phyloP scores from a whole-genome alignment of 176 grass and related monocot genomes.

The Saccharum spontaneum region DNA sequence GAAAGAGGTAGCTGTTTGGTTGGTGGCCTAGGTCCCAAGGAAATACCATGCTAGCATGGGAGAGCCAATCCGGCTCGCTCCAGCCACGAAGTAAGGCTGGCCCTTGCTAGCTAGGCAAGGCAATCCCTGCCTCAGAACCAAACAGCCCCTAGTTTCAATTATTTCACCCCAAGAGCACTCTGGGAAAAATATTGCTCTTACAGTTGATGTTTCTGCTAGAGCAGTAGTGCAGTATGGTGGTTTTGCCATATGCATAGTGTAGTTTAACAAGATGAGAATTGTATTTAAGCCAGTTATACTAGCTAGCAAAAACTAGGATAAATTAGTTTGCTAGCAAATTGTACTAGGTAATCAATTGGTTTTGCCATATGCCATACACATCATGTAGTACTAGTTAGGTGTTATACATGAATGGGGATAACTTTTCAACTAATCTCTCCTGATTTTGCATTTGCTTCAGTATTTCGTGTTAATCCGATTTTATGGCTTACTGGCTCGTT shows the following conservation, averaged over 20 bases:
- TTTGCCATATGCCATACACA: neutral
- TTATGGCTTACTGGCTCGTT: conserved; percentile 18
- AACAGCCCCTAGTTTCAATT: too few species aligned
- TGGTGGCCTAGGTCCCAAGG: too few species aligned
- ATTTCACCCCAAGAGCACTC: too few species aligned
- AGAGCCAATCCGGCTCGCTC: too few species aligned
- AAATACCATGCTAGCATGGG: too few species aligned
- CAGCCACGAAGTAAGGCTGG: too few species aligned
- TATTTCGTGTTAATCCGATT: neutral
- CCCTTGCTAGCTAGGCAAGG: too few species aligned
- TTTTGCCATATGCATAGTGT: neutral
- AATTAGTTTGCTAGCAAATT: neutral
- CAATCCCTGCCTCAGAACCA: too few species aligned
- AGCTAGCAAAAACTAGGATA: neutral
- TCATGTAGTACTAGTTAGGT: neutral
- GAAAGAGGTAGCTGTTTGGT: too few species aligned
- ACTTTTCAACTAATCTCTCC: neutral
- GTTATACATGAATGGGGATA: neutral
- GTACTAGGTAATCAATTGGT: neutral
- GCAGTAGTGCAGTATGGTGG: neutral
- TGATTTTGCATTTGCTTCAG: neutral
- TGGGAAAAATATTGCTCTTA: neutral
- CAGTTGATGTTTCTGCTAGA: neutral
- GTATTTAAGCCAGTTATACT: neutral
- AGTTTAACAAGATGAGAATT: neutral